These are phyloP conservation scores for Populus deltoides DNA, from an alignment of 345 rosid genomes.

Conservation along the genomic window DNA sequence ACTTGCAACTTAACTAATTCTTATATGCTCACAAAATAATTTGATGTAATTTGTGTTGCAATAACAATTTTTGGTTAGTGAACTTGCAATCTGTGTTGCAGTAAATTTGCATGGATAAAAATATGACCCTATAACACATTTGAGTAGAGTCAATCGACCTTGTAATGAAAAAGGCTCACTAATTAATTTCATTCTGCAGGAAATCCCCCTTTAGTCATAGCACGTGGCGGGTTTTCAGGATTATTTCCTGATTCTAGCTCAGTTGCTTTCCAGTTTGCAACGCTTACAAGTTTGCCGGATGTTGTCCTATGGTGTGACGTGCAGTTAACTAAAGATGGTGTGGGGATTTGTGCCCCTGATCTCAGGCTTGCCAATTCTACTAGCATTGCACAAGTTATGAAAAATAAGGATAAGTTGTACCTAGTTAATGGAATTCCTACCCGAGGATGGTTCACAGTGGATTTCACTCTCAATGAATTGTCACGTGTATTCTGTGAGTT, in stretches of 20 bases:
- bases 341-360: slow-evolving; percentile 75
- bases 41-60: too few relatives aligned
- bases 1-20: too few relatives aligned
- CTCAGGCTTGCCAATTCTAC: slow-evolving; percentile 56
- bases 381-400: slow-evolving; percentile 2
- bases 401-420: slow-evolving; percentile 25
- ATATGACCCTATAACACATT: too few relatives aligned
- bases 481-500: slow-evolving; percentile 47
- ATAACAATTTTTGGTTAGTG: too few relatives aligned
- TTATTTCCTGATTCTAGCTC: slow-evolving; percentile 66
- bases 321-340: slow-evolving; percentile 74
- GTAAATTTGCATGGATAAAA: too few relatives aligned
- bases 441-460: slow-evolving; percentile 70
- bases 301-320: slow-evolving; percentile 76
- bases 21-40: too few relatives aligned
- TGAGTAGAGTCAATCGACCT: too few relatives aligned
- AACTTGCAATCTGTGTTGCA: too few relatives aligned
- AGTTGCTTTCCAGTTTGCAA: slow-evolving; percentile 45
- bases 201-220: slow-evolving; percentile 56
- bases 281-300: slow-evolving; percentile 26
- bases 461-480: slow-evolving; percentile 52
- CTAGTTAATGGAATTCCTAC: slow-evolving; percentile 51
- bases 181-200: slow-evolving; percentile 45
- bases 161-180: too few relatives aligned
- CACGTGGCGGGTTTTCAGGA: slow-evolving; percentile 94